Base-by-base conservation (phyloP, 1,284 basidiomycete genomes). In the Irpex sp. region DNA sequence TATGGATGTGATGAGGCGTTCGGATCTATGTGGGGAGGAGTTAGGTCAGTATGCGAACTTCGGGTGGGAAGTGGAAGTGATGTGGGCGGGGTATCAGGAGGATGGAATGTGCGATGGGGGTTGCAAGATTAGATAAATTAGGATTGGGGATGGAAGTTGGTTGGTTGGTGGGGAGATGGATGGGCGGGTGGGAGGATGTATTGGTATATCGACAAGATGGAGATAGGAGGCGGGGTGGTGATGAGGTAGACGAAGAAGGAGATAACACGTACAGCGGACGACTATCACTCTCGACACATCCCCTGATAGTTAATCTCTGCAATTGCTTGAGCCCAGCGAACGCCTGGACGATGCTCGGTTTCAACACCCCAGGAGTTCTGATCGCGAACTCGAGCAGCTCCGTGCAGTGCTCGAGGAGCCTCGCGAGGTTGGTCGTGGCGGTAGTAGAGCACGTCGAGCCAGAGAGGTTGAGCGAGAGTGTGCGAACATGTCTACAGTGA, bases 1-100 rank as follows among this genome's bases (percentile, higher is more conserved):
- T 62, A 91, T 85, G 9, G 83, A 82, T 13, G 89, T 87, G 61
- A 83, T 85, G 2, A 89, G 77, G 51, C 88, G 81, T 70, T 91
- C 89, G 72, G 88, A 91, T 73, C 89, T 91, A 65, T 44, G 58
- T 21, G 3, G 21, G 48, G 62, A 48, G 65, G 38, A 17, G 58
- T 71, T 66, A 59, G 61, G 59, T 62, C 62, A 65, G 64, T 34
- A 65, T 67, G 60, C 66, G 51, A 21, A 31, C 4, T n/a, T 66
- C 44, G 34, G 64, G 9, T 52, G 51, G 26, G 26, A 26, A 26
- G 26, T 26, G 26, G 26, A 26, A 26, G 26, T 26, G 26, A 26
- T 26, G 26, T 26, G 26, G 26, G 26, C 26, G 26, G 26, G 26
- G 26, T 26, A 26, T 26, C 26, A 26, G 26, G 26, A 26, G 3